Conservation (phyloP, 2,329 filamentous ascomycete species). For the Fusarium brevicatenulatum region DNA sequence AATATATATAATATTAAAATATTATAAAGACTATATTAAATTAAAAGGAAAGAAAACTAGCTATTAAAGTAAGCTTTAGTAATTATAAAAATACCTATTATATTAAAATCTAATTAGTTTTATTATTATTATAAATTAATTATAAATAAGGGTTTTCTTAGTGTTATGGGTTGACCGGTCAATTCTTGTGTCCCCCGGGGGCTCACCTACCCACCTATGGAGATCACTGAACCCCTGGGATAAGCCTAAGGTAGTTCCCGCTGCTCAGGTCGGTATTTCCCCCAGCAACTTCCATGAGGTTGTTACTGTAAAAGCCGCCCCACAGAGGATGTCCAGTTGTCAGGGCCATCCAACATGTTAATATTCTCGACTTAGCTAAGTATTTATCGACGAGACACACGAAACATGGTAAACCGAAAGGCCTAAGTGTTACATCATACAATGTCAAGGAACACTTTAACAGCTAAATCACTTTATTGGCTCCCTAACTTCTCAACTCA, state of each 20-base stretch:
- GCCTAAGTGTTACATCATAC: neutral
- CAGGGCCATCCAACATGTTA: neutral
- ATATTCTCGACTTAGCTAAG: neutral
- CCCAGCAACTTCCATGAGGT: slow-evolving; percentile 31
- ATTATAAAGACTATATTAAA: too few species aligned
- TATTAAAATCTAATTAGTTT: too few species aligned
- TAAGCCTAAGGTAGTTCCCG: slow-evolving; percentile 19
- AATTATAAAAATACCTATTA: too few species aligned
- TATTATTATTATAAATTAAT: too few species aligned
- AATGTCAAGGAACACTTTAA: neutral
- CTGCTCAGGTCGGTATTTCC: slow-evolving; percentile 27
- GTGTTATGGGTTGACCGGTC: too few species aligned
- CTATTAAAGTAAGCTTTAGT: too few species aligned
- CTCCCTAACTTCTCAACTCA: neutral
- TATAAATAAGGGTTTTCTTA: too few species aligned
- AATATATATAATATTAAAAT: too few species aligned
- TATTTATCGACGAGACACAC: neutral
- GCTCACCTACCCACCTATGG: too few species aligned
- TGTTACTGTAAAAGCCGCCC: slow-evolving; percentile 7
- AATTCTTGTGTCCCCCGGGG: too few species aligned
- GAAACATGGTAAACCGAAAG: neutral
- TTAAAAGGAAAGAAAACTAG: too few species aligned
- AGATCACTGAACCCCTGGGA: slow-evolving; percentile 19
- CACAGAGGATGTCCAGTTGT: neutral
- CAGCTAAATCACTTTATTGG: too few species aligned